Conservation (phyloP, 2,329 filamentous ascomycete genomes). For the Neoascochyta sp. region DNA sequence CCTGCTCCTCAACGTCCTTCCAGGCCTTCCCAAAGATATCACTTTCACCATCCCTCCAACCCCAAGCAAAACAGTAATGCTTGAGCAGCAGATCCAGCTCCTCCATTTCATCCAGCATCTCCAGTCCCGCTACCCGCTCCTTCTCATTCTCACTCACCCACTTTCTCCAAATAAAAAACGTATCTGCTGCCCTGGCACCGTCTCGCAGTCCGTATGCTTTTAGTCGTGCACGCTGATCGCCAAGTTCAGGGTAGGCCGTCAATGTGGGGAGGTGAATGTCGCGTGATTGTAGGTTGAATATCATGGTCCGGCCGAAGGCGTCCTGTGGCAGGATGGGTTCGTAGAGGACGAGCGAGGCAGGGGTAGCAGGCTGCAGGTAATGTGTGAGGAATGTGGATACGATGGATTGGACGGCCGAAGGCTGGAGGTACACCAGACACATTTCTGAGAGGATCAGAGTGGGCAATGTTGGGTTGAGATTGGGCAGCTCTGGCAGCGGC, state of each 20-base stretch:
- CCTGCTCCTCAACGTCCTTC: conserved; percentile 22
- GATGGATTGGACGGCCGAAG: conserved; percentile 60
- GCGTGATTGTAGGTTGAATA: conserved; percentile 77
- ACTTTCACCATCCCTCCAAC: conserved; percentile 58
- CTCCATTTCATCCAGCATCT: conserved; percentile 92
- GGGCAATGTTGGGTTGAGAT: conserved; percentile 57
- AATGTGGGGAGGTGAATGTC: conserved; percentile 83
- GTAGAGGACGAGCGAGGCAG: conserved; percentile 69
- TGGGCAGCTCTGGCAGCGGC: conserved; percentile 33
- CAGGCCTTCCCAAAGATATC: conserved; percentile 34
- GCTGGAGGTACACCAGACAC: conserved; percentile 83
- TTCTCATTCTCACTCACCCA: conserved; percentile 73
- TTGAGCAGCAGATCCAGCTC: conserved; percentile 83
- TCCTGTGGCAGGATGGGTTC: conserved; percentile 83
- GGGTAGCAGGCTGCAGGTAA: conserved; percentile 45
- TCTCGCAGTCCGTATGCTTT: conserved; percentile 60
- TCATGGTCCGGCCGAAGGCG: conserved; percentile 87
- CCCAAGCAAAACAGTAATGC: conserved; percentile 92
- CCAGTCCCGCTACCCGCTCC: conserved; percentile 70
- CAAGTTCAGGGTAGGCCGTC: conserved; percentile 63
- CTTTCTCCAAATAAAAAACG: conserved; percentile 68
- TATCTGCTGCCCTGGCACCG: conserved; percentile 56
- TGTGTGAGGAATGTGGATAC: conserved; percentile 45
- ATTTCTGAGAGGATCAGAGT: conserved; percentile 92
- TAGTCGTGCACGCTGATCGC: conserved; percentile 66